Evolutionary conservation across 495 filamentous ascomycete species (phyloP).

Genomic region (Clavariopsis aquatica): DNA sequence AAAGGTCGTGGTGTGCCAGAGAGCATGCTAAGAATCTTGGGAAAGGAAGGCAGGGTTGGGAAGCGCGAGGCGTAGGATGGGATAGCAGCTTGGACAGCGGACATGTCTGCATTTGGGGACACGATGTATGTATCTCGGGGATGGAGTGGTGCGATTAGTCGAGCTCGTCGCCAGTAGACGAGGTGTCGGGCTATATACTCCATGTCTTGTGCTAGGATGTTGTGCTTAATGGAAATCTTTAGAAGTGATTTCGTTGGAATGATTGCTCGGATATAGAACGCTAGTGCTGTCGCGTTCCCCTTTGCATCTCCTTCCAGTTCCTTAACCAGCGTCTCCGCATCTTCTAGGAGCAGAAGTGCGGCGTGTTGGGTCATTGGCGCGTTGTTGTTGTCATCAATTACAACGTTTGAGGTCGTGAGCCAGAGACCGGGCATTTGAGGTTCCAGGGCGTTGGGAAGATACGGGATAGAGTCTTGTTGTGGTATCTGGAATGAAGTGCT

Average conservation of each 20-base stretch:
- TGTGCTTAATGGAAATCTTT: constrained; percentile 66
- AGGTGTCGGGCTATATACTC: constrained; percentile 85
- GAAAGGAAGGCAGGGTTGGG: constrained; percentile 74
- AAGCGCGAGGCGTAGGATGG: constrained; percentile 74
- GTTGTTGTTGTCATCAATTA: constrained; percentile 64
- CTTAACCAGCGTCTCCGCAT: constrained; percentile 76
- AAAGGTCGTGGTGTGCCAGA: constrained; percentile 77
- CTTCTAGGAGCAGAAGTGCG: constrained; percentile 79
- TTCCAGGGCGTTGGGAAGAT: constrained; percentile 67
- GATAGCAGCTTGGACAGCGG: constrained; percentile 68
- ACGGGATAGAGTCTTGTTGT: constrained; percentile 70
- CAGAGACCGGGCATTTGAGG: constrained; percentile 71
- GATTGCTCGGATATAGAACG: constrained; percentile 79
- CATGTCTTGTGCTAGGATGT: constrained; percentile 74
- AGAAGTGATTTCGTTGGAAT: constrained; percentile 74
- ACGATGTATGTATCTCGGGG: constrained; percentile 90
- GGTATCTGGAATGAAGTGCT: constrained; percentile 87
- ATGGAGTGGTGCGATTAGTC: constrained; percentile 88
- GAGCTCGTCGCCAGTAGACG: constrained; percentile 90
- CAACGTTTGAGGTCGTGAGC: constrained; percentile 81
- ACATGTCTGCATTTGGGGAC: constrained; percentile 84
- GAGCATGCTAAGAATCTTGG: constrained; percentile 79
- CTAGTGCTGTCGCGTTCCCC: constrained; percentile 68
- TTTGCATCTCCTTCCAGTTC: constrained; percentile 76
- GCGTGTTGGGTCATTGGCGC: constrained; percentile 79